Evolutionary conservation across 257 asterid genomes (phyloP), one percentile per base, ranked within the genome.

Genomic region (Rauvolfia tetraphylla): DNA sequence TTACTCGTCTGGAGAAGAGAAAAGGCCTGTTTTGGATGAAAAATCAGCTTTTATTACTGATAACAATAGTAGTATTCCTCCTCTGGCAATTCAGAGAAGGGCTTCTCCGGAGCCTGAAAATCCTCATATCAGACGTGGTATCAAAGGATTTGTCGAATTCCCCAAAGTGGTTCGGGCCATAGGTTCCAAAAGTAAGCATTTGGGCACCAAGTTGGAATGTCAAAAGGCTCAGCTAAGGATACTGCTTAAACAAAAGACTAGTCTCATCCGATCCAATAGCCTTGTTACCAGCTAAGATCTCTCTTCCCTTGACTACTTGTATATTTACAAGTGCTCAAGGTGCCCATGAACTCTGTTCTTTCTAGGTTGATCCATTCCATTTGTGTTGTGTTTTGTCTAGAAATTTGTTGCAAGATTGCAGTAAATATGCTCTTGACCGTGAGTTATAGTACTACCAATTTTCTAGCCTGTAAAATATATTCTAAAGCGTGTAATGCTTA

Each of bases 81-180:
- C 88, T 7, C n/a, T 48, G 82, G 36, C 61, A 49, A 67, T 77
- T 70, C 79, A 74, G 69, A 78, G 84, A 63, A 92, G 76, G 58
- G 80, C 73, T 8, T 76, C 75, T 3, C 77, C 81, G 1, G 92
- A 89, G 56, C 71, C 89, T 25, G 93, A 89, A 77, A 93, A 93
- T 87, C 98, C 92, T 0, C 98, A 93, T 57, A 92, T 93, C 75
- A 86, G 51, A 61, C 76, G 97, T 76, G 98, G 98, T 89, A 89
- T 91, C 61, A 92, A 87, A 84, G 98, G 97, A 76, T 92, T 93
- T 27, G 97, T 93, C 0, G 98, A 93, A 59, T 93, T 93, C 59
- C 98, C 98, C 0, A 92, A 71, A 78, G 95, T 92, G 53, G 88
- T 90, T 14, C 44, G 89, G 70, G 96, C 93, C 6, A 87, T 90